These are phyloP conservation scores for Diplotaxis tenuifolia DNA, from an alignment of 345 rosid species.

Conservation along the genomic window DNA sequence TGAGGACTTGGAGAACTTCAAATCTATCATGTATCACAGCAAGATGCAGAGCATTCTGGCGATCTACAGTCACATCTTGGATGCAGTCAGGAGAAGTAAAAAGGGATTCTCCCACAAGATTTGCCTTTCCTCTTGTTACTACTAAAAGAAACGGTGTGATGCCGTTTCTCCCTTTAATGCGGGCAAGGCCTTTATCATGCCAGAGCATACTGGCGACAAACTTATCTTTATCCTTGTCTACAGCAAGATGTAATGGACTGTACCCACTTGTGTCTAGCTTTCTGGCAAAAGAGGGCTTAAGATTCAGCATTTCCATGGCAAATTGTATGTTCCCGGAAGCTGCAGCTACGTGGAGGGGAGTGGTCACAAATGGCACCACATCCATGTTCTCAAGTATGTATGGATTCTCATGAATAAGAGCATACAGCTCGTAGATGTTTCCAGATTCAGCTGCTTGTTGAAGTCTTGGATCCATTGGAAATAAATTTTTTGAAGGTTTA, in stretches of 20 bases:
- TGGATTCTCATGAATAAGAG: background rate
- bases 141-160: background rate
- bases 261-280: background rate
- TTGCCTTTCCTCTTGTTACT: background rate
- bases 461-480: background rate
- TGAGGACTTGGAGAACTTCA: slow-evolving; percentile 29
- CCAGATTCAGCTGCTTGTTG: background rate
- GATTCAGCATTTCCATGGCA: background rate
- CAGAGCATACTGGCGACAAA: background rate
- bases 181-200: background rate
- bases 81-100: background rate
- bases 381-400: background rate
- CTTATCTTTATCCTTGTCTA: background rate
- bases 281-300: background rate
- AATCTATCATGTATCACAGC: too few relatives aligned
- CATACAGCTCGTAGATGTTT: background rate
- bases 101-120: background rate
- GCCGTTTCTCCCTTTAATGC: background rate
- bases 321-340: background rate
- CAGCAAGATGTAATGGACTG: background rate
- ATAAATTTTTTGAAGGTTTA: background rate
- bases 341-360: background rate
- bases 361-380: background rate
- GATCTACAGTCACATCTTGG: slow-evolving; percentile 7
- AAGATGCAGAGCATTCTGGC: too few relatives aligned